Conservation (phyloP, 2,329 filamentous ascomycete species). For the Fusarium sp. region DNA sequence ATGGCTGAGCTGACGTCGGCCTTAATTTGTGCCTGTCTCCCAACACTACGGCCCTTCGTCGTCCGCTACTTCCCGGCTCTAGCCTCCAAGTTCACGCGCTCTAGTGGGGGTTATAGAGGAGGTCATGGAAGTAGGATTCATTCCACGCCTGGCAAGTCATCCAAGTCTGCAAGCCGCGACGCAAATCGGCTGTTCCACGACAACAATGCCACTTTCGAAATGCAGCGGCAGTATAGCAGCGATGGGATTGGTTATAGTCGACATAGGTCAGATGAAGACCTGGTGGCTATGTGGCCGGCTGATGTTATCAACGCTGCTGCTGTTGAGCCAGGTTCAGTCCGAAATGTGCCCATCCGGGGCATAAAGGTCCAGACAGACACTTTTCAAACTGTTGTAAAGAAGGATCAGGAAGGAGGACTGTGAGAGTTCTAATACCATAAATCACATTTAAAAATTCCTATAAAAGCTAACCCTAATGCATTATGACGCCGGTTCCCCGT, state of each 20-base stretch:
- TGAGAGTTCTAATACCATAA: too few species aligned
- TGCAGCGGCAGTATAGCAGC: background rate
- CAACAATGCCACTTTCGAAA: background rate
- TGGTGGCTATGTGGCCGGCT: background rate
- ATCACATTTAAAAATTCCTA: background rate
- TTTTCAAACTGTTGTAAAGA: background rate
- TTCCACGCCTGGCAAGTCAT: background rate
- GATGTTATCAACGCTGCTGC: background rate
- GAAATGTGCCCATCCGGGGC: background rate
- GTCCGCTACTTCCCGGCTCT: background rate
- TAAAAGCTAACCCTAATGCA: background rate
- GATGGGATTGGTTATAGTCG: background rate
- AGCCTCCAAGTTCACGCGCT: background rate
- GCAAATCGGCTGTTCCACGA: background rate
- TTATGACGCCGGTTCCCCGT: background rate
- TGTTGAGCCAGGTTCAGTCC: background rate
- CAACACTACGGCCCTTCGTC: background rate
- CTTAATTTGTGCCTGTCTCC: background rate
- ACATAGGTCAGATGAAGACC: background rate
- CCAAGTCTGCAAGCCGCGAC: background rate
- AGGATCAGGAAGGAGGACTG: background rate
- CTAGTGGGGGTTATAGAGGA: background rate
- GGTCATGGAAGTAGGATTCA: background rate
- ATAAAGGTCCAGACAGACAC: background rate
- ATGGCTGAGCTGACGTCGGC: constrained; percentile 2